These are phyloP conservation scores for Astragalus glycyphyllos DNA, from an alignment of 306 rosid species.

Conservation along the genomic window DNA sequence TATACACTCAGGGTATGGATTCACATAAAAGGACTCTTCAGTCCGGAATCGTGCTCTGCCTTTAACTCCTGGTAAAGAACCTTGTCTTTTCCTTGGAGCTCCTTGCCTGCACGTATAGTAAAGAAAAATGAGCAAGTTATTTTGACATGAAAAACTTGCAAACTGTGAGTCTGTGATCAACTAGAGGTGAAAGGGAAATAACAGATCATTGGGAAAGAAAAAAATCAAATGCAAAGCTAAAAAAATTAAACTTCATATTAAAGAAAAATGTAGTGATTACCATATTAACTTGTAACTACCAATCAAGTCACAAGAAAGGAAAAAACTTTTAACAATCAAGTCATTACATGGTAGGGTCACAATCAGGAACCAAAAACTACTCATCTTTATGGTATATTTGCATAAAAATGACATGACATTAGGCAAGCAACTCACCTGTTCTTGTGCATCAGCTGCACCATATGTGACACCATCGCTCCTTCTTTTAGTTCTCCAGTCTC, in stretches of 20 bases:
- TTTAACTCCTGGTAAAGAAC: slow-evolving; percentile 68
- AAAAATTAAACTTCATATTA: not conserved
- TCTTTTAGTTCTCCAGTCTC: slow-evolving; percentile 67
- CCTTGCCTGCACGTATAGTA: slow-evolving; percentile 66
- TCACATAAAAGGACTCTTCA: slow-evolving; percentile 86
- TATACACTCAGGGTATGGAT: slow-evolving; percentile 94
- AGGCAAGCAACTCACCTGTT: slow-evolving; percentile 61
- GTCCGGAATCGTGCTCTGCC: slow-evolving; percentile 86
- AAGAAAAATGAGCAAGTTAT: slow-evolving; percentile 36
- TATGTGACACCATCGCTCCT: slow-evolving; percentile 58
- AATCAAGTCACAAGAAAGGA: not conserved
- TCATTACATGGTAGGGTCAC: slow-evolving; percentile 19
- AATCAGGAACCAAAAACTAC: slow-evolving; percentile 20
- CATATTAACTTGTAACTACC: slow-evolving; percentile 11
- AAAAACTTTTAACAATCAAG: slow-evolving; percentile 24
- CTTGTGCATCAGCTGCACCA: slow-evolving; percentile 73
- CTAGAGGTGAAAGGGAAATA: not conserved
- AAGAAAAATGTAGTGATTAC: slow-evolving; percentile 30
- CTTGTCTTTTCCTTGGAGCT: slow-evolving; percentile 83
- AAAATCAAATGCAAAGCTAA: not conserved
- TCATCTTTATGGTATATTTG: slow-evolving; percentile 16
- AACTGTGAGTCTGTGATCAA: slow-evolving; percentile 42
- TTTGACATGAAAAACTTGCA: slow-evolving; percentile 11
- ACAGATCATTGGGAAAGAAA: slow-evolving; percentile 1
- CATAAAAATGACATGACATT: slow-evolving; percentile 12